Conservation (phyloP, 345 rosid genomes). For the Chamaenerion angustifolium region DNA sequence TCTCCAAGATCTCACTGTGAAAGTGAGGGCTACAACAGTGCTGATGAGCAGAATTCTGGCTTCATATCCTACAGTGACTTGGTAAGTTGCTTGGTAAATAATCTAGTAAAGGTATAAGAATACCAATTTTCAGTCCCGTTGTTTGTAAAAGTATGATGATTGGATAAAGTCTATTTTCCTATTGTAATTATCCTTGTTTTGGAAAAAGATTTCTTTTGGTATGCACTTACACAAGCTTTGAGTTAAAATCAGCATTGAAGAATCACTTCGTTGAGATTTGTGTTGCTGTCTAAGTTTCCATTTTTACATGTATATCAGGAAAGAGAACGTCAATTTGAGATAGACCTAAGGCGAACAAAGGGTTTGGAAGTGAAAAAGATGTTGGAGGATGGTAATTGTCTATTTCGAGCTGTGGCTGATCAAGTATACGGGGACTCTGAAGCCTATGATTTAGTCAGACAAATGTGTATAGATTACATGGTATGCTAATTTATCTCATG, state of each 20-base stretch:
- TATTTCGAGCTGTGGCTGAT: constrained; percentile 95
- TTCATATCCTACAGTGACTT: constrained; percentile 51
- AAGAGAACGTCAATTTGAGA: constrained; percentile 84
- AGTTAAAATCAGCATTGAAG: too few relatives aligned
- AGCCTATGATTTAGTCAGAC: constrained; percentile 51
- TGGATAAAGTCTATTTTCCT: not conserved
- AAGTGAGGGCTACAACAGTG: constrained; percentile 91
- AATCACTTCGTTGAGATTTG: too few relatives aligned
- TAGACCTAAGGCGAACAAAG: constrained; percentile 58
- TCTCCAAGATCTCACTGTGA: constrained; percentile 93
- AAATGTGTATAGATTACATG: constrained; percentile 98
- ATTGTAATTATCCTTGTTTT: not conserved
- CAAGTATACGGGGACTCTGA: constrained; percentile 98
- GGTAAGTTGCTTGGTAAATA: constrained; percentile 28
- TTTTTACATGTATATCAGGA: constrained; percentile 38
- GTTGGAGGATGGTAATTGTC: constrained; percentile 99
- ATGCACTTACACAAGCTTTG: not conserved
- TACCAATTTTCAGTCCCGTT: too few relatives aligned
- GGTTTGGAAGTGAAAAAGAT: constrained; percentile 82
- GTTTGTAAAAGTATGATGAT: too few relatives aligned
- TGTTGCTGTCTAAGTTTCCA: too few relatives aligned
- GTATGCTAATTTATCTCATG: constrained; percentile 22
- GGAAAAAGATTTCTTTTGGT: not conserved
- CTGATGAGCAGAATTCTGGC: constrained; percentile 85
- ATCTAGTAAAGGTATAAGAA: not conserved